A percentile compares a stretch with the other conserved stretches of the same genome.
These are phyloP conservation scores for Talaromyces trachyspermus DNA, from an alignment of 495 filamentous ascomycete species.

Conservation along the genomic window DNA sequence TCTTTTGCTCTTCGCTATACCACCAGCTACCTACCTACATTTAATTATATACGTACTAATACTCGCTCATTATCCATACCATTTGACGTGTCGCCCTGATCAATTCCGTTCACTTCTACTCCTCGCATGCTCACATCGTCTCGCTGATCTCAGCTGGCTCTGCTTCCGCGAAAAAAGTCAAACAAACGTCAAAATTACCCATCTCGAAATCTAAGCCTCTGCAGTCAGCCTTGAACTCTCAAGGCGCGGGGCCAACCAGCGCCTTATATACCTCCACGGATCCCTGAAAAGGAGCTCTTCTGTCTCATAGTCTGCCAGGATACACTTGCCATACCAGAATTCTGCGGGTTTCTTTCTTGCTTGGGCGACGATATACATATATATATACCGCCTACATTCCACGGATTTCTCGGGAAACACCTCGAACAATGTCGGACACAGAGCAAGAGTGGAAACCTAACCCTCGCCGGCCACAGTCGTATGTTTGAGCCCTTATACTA, in stretches of 20 bases:
- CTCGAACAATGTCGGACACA: constrained; percentile 48
- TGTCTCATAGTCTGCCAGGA: constrained; percentile 2
- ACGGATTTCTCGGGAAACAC: constrained; percentile 6
- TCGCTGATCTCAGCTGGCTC: constrained; percentile 7
- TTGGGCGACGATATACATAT: constrained; percentile 8
- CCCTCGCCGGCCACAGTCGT: constrained; percentile 70
- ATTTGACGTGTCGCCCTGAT: no score
- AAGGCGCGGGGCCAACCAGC: no score
- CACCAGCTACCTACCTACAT: no score
- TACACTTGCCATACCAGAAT: no score
- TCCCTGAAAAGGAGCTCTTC: background rate
- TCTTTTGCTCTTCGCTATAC: no score
- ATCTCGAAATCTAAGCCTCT: background rate
- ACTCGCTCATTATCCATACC: no score
- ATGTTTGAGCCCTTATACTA: constrained; percentile 33
- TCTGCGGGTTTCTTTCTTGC: no score
- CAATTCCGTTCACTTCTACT: no score
- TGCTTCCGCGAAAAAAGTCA: constrained; percentile 2
- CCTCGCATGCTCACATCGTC: no score
- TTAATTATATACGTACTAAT: no score
- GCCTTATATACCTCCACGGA: background rate
- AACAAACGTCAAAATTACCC: background rate
- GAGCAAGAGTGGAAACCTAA: constrained; percentile 74
- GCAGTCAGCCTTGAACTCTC: background rate
- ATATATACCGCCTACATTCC: constrained; percentile 7